phyloP scores from a whole-genome alignment of 148 eudicot species.

The Cornus florida region DNA sequence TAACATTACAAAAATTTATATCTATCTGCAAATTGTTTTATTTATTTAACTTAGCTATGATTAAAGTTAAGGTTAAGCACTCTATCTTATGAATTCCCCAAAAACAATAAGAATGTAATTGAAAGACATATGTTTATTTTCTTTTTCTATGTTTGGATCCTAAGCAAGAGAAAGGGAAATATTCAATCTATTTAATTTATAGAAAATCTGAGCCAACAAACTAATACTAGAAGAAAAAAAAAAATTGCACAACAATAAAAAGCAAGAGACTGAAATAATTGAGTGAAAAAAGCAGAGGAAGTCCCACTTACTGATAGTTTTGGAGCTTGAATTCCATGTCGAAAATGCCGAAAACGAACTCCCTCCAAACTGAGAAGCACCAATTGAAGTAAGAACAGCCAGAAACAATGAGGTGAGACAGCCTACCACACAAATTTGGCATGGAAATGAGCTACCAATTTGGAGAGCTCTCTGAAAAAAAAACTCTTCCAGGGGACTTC shows the following conservation, averaged over 20 bases:
- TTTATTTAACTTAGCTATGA: not conserved
- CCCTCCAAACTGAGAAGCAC: constrained; percentile 41
- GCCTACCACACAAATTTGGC: constrained; percentile 88
- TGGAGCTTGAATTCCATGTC: constrained; percentile 47
- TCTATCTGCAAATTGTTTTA: not conserved
- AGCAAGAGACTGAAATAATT: not conserved
- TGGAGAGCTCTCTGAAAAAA: constrained; percentile 75
- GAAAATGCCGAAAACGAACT: constrained; percentile 39
- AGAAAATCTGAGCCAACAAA: not conserved
- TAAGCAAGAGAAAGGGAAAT: too few relatives aligned
- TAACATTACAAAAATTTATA: too few relatives aligned
- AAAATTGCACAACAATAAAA: not conserved
- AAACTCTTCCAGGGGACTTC: constrained; percentile 65
- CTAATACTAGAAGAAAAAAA: too few relatives aligned
- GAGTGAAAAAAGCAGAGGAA: not conserved
- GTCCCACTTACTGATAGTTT: constrained; percentile 43
- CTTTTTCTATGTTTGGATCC: too few relatives aligned
- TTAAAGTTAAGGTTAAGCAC: not conserved
- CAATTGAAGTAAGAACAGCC: constrained; percentile 76
- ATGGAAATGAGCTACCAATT: constrained; percentile 82
- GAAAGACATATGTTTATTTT: too few relatives aligned
- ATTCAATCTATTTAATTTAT: too few relatives aligned
- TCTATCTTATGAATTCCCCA: too few relatives aligned
- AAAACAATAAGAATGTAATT: too few relatives aligned
- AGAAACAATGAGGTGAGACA: constrained; percentile 77